phyloP scores from a whole-genome alignment of 352 stramenopile species.

The Phytophthora nicotianae region DNA sequence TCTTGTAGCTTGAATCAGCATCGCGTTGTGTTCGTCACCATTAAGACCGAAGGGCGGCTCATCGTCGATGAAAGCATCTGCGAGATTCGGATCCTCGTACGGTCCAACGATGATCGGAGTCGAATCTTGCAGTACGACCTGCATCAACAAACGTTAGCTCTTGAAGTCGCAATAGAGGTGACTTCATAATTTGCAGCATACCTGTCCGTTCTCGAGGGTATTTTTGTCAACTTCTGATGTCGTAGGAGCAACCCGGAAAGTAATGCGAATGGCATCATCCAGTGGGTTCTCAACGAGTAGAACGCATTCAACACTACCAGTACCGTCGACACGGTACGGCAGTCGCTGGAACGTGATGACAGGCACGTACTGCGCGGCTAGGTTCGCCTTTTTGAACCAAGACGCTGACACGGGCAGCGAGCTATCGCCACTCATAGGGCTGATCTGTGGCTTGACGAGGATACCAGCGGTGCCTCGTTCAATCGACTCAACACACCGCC shows the following conservation, averaged over 20 bases:
- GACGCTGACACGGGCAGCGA: constrained; percentile 76
- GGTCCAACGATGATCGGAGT: constrained; percentile 70
- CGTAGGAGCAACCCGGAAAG: constrained; percentile 33
- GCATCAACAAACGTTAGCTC: constrained; percentile 5
- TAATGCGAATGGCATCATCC: constrained; percentile 72
- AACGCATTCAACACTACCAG: constrained; percentile 46
- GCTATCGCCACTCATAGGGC: constrained; percentile 88
- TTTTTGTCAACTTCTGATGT: constrained; percentile 3
- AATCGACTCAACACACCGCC: constrained; percentile 87
- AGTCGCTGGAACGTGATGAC: constrained; percentile 75
- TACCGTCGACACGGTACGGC: constrained; percentile 33
- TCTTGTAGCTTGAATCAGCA: constrained; percentile 52
- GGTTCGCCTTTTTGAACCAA: constrained; percentile 89
- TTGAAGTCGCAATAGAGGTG: neutral
- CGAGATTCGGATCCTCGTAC: constrained; percentile 87
- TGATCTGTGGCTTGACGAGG: constrained; percentile 92
- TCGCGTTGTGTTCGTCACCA: constrained; percentile 44
- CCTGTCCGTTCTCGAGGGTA: constrained; percentile 34
- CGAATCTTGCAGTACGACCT: constrained; percentile 58
- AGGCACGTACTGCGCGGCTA: constrained; percentile 78
- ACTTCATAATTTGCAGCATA: constrained; percentile 20
- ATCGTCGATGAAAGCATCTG: constrained; percentile 62
- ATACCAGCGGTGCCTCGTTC: constrained; percentile 76
- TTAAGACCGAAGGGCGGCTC: constrained; percentile 17
- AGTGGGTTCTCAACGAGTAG: constrained; percentile 86